Evolutionary conservation across 1,139 yeast genomes (phyloP).

Genomic region (Geotrichum phurueaensis): DNA sequence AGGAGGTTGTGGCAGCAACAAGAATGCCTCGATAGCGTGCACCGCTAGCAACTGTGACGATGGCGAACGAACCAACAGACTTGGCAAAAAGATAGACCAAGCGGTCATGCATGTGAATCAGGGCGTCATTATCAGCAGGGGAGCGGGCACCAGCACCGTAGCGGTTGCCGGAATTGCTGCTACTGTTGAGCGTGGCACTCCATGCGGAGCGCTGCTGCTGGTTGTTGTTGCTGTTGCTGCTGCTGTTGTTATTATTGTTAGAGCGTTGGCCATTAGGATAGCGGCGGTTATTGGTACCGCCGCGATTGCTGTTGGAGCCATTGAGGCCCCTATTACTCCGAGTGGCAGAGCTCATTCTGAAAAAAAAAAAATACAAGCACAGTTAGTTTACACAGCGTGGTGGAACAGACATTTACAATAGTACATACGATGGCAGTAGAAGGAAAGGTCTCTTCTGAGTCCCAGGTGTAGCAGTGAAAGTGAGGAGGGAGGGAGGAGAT

Average conservation of each 20-base stretch:
- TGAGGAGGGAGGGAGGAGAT: background rate
- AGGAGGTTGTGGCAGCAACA: conserved; percentile 40
- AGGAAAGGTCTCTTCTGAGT: background rate
- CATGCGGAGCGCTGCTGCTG: conserved; percentile 7
- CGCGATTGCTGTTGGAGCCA: conserved; percentile 4
- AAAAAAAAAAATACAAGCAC: background rate
- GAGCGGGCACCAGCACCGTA: conserved; percentile 5
- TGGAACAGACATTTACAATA: background rate
- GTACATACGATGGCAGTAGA: background rate
- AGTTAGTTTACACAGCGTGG: background rate
- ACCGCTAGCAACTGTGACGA: conserved; percentile 60
- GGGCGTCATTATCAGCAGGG: conserved; percentile 14
- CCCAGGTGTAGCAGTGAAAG: background rate
- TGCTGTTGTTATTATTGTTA: conserved; percentile 1
- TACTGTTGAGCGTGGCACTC: background rate
- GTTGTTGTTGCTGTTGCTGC: conserved; percentile 5
- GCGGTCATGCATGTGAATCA: conserved; percentile 43
- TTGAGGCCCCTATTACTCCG: conserved; percentile 11
- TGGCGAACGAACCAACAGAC: conserved; percentile 51
- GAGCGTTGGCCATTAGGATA: background rate
- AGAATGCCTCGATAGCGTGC: conserved; percentile 56
- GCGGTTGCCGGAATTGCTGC: conserved; percentile 3
- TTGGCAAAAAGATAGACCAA: conserved; percentile 46
- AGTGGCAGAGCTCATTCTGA: conserved; percentile 13
- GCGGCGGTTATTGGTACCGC: conserved; percentile 7